Base-by-base conservation (phyloP, 306 rosid species). In the Cicer yamashitae region DNA sequence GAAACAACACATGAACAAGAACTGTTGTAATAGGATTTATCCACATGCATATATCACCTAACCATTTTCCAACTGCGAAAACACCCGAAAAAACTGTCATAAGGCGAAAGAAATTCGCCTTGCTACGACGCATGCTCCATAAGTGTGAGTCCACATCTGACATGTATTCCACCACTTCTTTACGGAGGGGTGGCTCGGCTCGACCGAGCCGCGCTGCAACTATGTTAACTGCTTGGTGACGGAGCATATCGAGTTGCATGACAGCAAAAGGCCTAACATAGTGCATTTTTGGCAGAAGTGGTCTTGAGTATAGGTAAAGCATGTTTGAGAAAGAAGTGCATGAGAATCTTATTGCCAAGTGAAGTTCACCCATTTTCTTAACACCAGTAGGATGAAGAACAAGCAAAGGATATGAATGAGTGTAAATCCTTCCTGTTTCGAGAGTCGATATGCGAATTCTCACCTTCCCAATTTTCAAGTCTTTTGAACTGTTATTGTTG, bases 151-250 rank as follows among this genome's bases (percentile, higher is more conserved):
- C 87, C 63, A 84, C 87, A 37, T 84, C 87, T 8, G 82, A 80
- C 84, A 84, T 84, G 77, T 80, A 84, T 17, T 80, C 84, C 20
- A 84, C 84, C 51, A 84, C 87, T 54, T 84, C 87, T 77, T 84
- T 84, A 0, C 87, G 79, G 20, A 84, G 84, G 10, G 87, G 87
- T 1, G 87, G 87, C 60, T 84, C 87, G 4, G 87, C 84, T 70
- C 87, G 20, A 0, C 84, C 84, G 0, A 83, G 81, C 1, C 87
- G 50, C 0, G 87, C 84, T 0, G 87, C 87, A 14, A 83, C 84
- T 75, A 83, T 83, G 79, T 71, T 79, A n/a, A 83, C 77, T 2
- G 87, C 84, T 65, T 79, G 87, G 72, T 79, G 76, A 17, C 87
- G 87, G 0, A 83, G 54, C 87, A 75, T 83, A 70, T 83, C 87